phyloP scores from a whole-genome alignment of 768 basidiomycete genomes.

The Lactarius hatsudake region DNA sequence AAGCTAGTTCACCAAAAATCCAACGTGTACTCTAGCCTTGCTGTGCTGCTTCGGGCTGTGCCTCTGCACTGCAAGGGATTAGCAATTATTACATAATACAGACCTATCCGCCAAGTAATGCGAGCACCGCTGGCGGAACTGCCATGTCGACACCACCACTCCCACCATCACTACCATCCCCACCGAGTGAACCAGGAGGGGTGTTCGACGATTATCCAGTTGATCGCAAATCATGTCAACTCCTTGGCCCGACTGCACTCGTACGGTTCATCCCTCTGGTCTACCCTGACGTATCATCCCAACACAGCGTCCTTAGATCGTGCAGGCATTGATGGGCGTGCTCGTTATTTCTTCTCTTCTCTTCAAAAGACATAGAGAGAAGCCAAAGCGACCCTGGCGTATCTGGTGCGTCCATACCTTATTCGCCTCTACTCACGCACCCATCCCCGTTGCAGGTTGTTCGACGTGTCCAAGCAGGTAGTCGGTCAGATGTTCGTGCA shows the following conservation, averaged over 20 bases:
- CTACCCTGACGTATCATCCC: constrained; percentile 5
- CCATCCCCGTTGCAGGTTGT: constrained; percentile 56
- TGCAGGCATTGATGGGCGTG: constrained; percentile 87
- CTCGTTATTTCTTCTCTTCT: constrained; percentile 85
- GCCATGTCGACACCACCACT: constrained; percentile 8
- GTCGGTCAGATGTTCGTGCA: constrained; percentile 84
- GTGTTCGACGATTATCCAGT: constrained; percentile 39
- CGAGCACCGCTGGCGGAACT: neutral
- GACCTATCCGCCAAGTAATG: neutral
- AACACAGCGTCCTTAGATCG: constrained; percentile 46
- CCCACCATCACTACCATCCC: neutral
- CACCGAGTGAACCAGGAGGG: constrained; percentile 8
- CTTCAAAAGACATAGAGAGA: constrained; percentile 85
- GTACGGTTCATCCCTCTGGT: constrained; percentile 30
- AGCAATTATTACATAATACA: neutral
- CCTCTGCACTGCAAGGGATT: neutral
- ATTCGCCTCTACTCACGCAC: neutral
- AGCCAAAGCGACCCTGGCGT: constrained; percentile 81
- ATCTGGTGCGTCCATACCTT: constrained; percentile 64
- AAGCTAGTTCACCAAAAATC: neutral
- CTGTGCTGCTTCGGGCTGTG: neutral
- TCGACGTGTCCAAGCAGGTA: constrained; percentile 91
- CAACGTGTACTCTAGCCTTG: neutral
- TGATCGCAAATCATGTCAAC: constrained; percentile 44
- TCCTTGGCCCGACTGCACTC: constrained; percentile 49